Evolutionary conservation across 305 asterid genomes (phyloP).

Genomic region (Fraxinus sp.): DNA sequence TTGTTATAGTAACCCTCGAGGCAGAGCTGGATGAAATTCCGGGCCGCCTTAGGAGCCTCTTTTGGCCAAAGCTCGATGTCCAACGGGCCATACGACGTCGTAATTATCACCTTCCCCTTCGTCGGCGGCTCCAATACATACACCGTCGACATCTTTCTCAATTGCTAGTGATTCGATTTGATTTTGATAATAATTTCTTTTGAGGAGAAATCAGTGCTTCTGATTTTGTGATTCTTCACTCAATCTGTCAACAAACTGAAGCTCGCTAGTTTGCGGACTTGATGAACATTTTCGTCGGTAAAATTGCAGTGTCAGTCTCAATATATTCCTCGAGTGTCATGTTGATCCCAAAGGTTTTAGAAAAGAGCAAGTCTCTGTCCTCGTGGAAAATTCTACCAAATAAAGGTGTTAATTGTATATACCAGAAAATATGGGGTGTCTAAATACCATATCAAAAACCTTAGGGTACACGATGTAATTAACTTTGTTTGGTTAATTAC

Average conservation of each 20-base stretch:
- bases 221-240: neutral
- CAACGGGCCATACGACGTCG: constrained; percentile 79
- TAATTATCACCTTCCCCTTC: constrained; percentile 76
- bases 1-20: constrained; percentile 82
- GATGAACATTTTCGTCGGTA: neutral
- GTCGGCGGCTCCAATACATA: constrained; percentile 97
- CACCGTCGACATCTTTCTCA: constrained; percentile 66
- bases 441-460: constrained; percentile 19
- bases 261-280: neutral
- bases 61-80: constrained; percentile 98
- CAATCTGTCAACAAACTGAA: neutral
- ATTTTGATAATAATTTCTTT: neutral
- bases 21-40: constrained; percentile 95
- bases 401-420: neutral
- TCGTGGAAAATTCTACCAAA: neutral
- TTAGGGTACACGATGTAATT: neutral
- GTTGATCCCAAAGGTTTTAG: neutral
- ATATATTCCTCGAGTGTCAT: neutral
- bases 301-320: neutral
- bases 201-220: neutral
- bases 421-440: neutral
- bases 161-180: neutral
- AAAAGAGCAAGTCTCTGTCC: neutral
- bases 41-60: constrained; percentile 93
- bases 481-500: neutral